Percentiles rank a stretch among this genome's conserved stretches.
Conservation (phyloP, 106 monocot species). For the Acorus gramineus region DNA sequence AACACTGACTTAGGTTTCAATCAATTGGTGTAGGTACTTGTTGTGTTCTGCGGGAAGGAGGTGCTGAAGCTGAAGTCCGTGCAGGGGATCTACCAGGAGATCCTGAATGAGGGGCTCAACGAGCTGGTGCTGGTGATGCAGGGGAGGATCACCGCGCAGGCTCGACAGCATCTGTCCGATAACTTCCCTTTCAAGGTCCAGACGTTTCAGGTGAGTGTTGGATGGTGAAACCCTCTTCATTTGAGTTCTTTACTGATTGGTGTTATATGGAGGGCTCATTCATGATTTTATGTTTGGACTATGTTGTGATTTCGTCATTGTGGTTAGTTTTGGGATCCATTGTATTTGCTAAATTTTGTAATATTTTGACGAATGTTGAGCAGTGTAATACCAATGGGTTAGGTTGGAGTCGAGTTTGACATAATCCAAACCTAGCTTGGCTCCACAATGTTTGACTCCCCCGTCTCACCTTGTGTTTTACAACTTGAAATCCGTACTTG, state of each 20-base stretch:
- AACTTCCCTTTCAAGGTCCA: slow-evolving; percentile 16
- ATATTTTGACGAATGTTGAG: too few relatives aligned
- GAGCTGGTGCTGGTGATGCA: slow-evolving; percentile 52
- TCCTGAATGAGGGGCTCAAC: slow-evolving; percentile 25
- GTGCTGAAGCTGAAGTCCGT: slow-evolving; percentile 28
- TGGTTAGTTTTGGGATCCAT: too few relatives aligned
- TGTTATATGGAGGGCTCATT: not conserved
- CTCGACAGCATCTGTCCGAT: slow-evolving; percentile 14
- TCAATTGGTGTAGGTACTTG: slow-evolving; percentile 24
- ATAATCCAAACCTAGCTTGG: too few relatives aligned
- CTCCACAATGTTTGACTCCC: too few relatives aligned
- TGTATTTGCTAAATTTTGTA: too few relatives aligned
- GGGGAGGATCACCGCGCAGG: slow-evolving; percentile 32
- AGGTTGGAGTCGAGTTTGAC: too few relatives aligned
- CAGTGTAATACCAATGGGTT: too few relatives aligned
- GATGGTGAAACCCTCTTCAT: not conserved
- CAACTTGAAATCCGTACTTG: too few relatives aligned
- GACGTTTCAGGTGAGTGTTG: slow-evolving; percentile 12
- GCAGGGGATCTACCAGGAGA: slow-evolving; percentile 12
- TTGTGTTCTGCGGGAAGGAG: slow-evolving; percentile 38
- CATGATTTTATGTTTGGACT: not conserved
- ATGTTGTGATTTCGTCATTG: too few relatives aligned
- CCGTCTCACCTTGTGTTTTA: too few relatives aligned
- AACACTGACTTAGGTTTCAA: not conserved
- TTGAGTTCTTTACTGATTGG: not conserved